Conservation (phyloP, 768 basidiomycete genomes). For the Auricularia cornea region DNA sequence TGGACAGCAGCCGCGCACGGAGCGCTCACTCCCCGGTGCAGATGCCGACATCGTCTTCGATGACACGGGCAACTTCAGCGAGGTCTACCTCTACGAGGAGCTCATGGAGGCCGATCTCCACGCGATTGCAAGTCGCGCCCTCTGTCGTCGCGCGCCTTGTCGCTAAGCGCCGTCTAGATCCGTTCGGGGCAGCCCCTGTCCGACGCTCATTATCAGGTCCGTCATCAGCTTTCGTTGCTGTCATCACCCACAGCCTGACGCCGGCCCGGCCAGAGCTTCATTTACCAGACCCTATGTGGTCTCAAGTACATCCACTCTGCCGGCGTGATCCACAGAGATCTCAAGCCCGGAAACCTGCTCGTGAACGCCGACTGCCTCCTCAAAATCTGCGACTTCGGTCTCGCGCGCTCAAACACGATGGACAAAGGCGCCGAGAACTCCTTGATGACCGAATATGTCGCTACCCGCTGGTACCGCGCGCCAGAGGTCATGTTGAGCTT, state of each 20-base stretch:
- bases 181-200: constrained; percentile 28
- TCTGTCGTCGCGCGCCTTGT: constrained; percentile 10
- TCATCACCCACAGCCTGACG: neutral
- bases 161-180: constrained; percentile 10
- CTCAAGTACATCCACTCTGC: constrained; percentile 41
- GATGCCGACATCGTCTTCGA: constrained; percentile 98
- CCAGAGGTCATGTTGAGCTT: constrained; percentile 42
- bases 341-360: constrained; percentile 41
- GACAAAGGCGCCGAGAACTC: constrained; percentile 67
- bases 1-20: neutral
- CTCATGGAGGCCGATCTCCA: constrained; percentile 99
- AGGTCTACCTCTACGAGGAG: constrained; percentile 95
- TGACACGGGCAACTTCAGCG: constrained; percentile 85
- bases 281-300: constrained; percentile 38
- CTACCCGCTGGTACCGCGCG: constrained; percentile 39
- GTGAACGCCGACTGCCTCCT: constrained; percentile 39
- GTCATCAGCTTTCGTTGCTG: neutral
- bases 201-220: constrained; percentile 30
- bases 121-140: constrained; percentile 69
- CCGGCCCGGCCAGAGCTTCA: constrained; percentile 25
- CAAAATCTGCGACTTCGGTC: constrained; percentile 38
- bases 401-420: constrained; percentile 43
- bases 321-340: constrained; percentile 36
- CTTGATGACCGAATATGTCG: constrained; percentile 31
- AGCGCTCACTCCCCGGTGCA: constrained; percentile 49